Evolutionary conservation across 2,329 filamentous ascomycete species (phyloP), one percentile per base, ranked within the genome.

Genomic region (Cladosporium sp.): DNA sequence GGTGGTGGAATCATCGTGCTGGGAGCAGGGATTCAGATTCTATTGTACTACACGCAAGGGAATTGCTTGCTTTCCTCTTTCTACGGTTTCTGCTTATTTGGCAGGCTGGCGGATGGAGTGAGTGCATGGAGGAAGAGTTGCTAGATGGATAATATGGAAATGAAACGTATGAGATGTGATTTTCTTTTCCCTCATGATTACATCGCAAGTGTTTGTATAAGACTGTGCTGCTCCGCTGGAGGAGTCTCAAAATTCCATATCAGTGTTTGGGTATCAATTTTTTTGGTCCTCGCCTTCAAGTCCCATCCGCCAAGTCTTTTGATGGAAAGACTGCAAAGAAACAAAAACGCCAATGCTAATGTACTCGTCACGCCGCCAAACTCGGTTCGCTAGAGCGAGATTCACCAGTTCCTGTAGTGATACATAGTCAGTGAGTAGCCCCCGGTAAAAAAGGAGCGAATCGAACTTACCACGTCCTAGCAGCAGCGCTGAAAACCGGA

Each of bases 401-500:
- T 18, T 26, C n/a, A 36, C 54, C 56, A 58, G 56, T 58, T 58
- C 56, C 56, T 58, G 25, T n/a, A 30, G 13, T 28, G 3, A 14
- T 7, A 18, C 10, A 14, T 7, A 18, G 36, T 58, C 32, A 58
- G 56, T 36, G 18, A 25, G 36, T 14, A 25, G 11, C 5, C 11
- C 39, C 25, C 11, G 13, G 14, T 39, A 43, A 21, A 5, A 1
- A 30, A 5, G 3, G 21, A 49, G 21, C 10, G 30, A 32, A 32
- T 32, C 5, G 8, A 56, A 63, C 60, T 43, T 34, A 63, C 95
- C 95, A 98, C 14, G 94, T 98, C 72, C 94, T 86, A 71, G 88
- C 91, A 16, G 91, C 91, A 0, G 94, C 93, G 28, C 90, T 93
- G 75, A 98, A 98, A 0, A 97, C 91, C 0, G 95, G 95, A 13